Evolutionary conservation across 306 rosid genomes (phyloP).

Genomic region (Gillenia trifoliata): DNA sequence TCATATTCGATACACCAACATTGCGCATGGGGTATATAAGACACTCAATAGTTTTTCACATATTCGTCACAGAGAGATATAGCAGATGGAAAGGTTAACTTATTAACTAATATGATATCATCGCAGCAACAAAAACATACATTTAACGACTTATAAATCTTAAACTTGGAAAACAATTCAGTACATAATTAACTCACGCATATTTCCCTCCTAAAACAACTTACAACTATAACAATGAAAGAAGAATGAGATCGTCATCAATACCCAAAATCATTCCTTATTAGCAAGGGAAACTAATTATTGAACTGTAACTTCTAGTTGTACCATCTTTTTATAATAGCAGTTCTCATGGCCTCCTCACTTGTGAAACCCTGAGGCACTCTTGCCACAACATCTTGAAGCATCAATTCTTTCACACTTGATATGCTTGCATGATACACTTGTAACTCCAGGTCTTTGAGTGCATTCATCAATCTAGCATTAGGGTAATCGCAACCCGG

Average conservation of each 20-base stretch:
- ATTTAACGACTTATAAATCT: not conserved
- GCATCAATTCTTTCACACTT: slow-evolving; percentile 47
- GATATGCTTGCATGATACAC: slow-evolving; percentile 51
- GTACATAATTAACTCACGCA: not conserved
- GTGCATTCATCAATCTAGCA: slow-evolving; percentile 50
- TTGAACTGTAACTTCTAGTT: not conserved
- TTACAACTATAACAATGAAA: not conserved
- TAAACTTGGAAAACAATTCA: not conserved
- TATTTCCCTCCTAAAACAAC: not conserved
- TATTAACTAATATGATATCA: not conserved
- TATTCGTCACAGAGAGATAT: not conserved
- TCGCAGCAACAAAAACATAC: not conserved
- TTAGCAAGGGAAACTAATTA: not conserved
- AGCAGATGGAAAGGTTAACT: not conserved
- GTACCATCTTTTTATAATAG: slow-evolving; percentile 26
- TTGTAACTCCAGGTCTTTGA: slow-evolving; percentile 43
- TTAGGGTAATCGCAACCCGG: slow-evolving; percentile 43
- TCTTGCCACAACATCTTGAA: slow-evolving; percentile 59
- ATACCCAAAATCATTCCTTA: not conserved
- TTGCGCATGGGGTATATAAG: too few species aligned
- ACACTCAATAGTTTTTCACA: not conserved
- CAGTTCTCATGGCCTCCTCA: slow-evolving; percentile 34
- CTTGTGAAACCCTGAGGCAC: slow-evolving; percentile 32
- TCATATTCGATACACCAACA: too few species aligned
- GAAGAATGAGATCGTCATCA: not conserved